These are phyloP conservation scores for Wallemia hederae DNA, from an alignment of 1,284 basidiomycete genomes.

Conservation along the genomic window DNA sequence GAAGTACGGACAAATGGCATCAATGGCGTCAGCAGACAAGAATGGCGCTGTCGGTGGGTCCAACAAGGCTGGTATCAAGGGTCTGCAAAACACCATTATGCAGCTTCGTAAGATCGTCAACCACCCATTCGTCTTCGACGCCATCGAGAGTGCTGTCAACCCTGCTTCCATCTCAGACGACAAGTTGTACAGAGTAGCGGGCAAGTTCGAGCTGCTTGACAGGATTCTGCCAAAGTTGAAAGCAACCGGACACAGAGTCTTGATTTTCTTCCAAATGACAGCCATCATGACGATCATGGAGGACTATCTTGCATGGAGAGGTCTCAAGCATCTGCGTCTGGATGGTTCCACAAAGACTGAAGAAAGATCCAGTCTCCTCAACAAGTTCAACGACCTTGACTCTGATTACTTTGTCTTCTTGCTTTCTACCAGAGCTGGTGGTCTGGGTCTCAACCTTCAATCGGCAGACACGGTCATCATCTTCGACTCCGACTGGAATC, in stretches of 20 bases:
- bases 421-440: conserved; percentile 85
- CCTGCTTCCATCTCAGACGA: conserved; percentile 54
- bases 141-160: conserved; percentile 75
- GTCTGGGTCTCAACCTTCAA: conserved; percentile 86
- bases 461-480: conserved; percentile 97
- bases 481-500: conserved; percentile 39
- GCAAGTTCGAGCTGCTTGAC: conserved; percentile 72
- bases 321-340: conserved; percentile 70
- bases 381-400: conserved; percentile 65
- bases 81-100: conserved; percentile 16
- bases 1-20: conserved; percentile 35
- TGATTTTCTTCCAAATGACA: conserved; percentile 98
- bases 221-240: conserved; percentile 70
- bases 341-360: conserved; percentile 97
- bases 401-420: conserved; percentile 92
- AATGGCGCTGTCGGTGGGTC: conserved; percentile 32
- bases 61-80: conserved; percentile 45
- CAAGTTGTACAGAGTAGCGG: conserved; percentile 27
- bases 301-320: conserved; percentile 76
- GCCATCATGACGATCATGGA: conserved; percentile 98
- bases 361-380: conserved; percentile 70
- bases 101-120: conserved; percentile 1
- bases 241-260: conserved; percentile 66
- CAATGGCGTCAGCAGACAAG: conserved; percentile 21
- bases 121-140: conserved; percentile 47